Conservation (phyloP, 148 eudicot genomes). For the Fagopyrum esculentum region DNA sequence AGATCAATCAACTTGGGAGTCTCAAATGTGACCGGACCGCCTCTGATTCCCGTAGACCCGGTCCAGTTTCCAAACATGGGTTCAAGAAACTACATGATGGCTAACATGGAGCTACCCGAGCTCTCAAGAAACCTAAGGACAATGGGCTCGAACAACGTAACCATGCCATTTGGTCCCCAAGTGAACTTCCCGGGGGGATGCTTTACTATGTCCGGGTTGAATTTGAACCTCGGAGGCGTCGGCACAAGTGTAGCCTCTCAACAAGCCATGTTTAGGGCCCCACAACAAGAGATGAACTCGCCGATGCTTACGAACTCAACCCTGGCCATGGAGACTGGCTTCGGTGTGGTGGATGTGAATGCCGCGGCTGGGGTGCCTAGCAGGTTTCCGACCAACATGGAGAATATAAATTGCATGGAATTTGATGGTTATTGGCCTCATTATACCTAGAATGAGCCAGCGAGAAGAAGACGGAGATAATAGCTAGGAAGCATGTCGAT, state of each 20-base stretch:
- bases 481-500: background rate
- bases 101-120: conserved; percentile 16
- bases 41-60: conserved; percentile 39
- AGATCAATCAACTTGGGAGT: conserved; percentile 45
- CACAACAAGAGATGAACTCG: conserved; percentile 21
- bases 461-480: background rate
- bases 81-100: conserved; percentile 43
- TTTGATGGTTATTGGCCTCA: conserved; percentile 70
- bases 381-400: conserved; percentile 48
- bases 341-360: conserved; percentile 34
- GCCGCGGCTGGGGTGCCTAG: conserved; percentile 26
- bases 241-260: conserved; percentile 28
- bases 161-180: conserved; percentile 36
- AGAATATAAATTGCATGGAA: conserved; percentile 41
- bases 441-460: conserved; percentile 22
- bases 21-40: conserved; percentile 24
- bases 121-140: conserved; percentile 21
- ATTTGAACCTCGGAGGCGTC: conserved; percentile 40
- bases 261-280: conserved; percentile 34
- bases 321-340: conserved; percentile 25
- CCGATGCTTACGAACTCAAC: conserved; percentile 23
- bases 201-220: conserved; percentile 61
- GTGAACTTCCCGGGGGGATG: conserved; percentile 34
- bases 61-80: conserved; percentile 29
- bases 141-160: conserved; percentile 24